Conservation (phyloP, 2,329 filamentous ascomycete species). For the Trichoderma atroviride region DNA sequence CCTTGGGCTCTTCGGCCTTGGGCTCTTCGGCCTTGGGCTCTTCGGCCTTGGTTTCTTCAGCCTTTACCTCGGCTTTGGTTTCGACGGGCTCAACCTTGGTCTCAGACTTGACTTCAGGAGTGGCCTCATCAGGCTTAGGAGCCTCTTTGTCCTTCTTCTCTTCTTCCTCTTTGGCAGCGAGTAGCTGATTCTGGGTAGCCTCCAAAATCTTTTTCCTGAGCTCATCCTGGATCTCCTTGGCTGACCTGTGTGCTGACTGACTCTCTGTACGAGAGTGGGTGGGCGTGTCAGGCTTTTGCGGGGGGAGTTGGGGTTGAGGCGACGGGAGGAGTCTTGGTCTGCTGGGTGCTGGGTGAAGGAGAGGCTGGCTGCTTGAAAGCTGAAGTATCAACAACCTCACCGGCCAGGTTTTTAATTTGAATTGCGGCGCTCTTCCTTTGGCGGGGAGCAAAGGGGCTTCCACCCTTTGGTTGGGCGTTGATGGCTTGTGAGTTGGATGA, state of each 20-base stretch:
- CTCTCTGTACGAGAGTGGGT: conserved; percentile 74
- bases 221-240: conserved; percentile 81
- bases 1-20: not conserved
- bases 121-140: conserved; percentile 34
- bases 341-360: conserved; percentile 56
- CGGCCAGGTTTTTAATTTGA: conserved; percentile 80
- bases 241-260: conserved; percentile 66
- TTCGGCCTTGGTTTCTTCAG: conserved; percentile 9
- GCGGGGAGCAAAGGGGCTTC: conserved; percentile 51
- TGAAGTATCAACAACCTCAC: conserved; percentile 73
- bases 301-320: conserved; percentile 76
- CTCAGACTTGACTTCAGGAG: not conserved
- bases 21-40: conserved; percentile 13
- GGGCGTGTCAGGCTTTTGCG: conserved; percentile 71
- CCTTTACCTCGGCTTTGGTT: not conserved
- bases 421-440: conserved; percentile 73
- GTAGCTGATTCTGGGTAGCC: conserved; percentile 46
- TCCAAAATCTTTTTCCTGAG: conserved; percentile 78
- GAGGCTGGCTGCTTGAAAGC: conserved; percentile 61
- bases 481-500: conserved; percentile 66
- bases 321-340: conserved; percentile 67
- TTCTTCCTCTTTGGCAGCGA: conserved; percentile 35
- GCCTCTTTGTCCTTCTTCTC: conserved; percentile 32
- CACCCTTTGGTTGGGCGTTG: conserved; percentile 58
- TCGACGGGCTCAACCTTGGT: not conserved